Base-by-base conservation (phyloP, 371 early-diverging fungal genomes). In the Mucor velutinosus region DNA sequence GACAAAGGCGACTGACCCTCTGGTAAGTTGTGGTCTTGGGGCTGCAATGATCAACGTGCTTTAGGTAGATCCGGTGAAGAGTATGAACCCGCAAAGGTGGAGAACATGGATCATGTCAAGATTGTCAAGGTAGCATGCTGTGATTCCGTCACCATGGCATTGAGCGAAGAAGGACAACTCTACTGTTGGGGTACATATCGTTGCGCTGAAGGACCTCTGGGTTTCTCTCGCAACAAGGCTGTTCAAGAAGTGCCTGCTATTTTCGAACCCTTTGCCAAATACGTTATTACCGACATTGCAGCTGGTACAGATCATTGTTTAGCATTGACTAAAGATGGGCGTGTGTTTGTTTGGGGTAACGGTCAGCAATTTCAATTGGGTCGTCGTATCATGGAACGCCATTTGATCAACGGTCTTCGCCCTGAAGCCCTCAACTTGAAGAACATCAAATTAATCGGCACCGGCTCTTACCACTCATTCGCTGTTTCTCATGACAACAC, bases 1-100 rank as follows among this genome's bases (percentile, higher is more conserved):
- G 14, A 41, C 25, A 53, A 53, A 4, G 15, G 4, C 27, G 5
- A 14, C 27, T 27, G 17, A 41, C 41, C 15, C 19, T 51, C 15
- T 37, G 10, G 1, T 37, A 11, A 89, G 86, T 73, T 94, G 25
- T 92, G 84, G 81, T 89, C 96, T 43, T 99, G 99, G 99, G 99
- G 99, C 2, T 96, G 97, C 85, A 99, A 99, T 77, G 99, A 99
- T 82, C 97, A 99, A 78, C 81, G 87, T 65, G 97, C 97, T n/a
- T 87, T 99, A 19, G 99, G 99, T 70, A 87, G 96, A 37, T 76
- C 70, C 0, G 95, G 94, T 12, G 92, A 94, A 41, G 98, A 97
- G 70, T 89, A 84, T 53, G 77, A 71, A 27, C 91, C 93, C 12
- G 89, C 68, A 8, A 70, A 60, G 14, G 82, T 87, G 4, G 87